phyloP scores from a whole-genome alignment of 306 rosid species.

The Ormosia emarginata region DNA sequence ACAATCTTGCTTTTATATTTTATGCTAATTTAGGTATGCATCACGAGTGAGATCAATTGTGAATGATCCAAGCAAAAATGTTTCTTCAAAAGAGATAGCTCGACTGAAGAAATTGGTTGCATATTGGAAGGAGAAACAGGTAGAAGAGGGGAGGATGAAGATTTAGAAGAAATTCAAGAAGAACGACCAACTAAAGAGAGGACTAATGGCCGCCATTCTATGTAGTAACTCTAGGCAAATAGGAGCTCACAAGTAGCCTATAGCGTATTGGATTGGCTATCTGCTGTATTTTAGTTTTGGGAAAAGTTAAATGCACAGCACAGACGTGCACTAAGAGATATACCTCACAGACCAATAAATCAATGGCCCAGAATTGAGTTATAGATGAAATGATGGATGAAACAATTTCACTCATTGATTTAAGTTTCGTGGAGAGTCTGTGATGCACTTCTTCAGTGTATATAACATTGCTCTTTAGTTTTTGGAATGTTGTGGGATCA shows the following conservation, averaged over 20 bases:
- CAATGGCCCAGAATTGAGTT: no score
- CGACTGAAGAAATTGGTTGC: slow-evolving; percentile 72
- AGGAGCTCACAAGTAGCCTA: neutral
- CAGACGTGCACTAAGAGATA: no score
- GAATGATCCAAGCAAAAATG: slow-evolving; percentile 87
- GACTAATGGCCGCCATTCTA: slow-evolving; percentile 62
- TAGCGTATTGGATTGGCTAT: neutral
- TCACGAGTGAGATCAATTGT: slow-evolving; percentile 88
- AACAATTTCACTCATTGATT: no score
- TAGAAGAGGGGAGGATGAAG: slow-evolving; percentile 73
- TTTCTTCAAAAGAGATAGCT: slow-evolving; percentile 81
- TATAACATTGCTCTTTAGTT: no score
- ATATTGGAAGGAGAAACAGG: slow-evolving; percentile 96
- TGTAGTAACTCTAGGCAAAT: slow-evolving; percentile 36
- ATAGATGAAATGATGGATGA: no score
- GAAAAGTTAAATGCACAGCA: neutral
- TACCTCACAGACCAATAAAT: no score
- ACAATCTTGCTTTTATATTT: neutral
- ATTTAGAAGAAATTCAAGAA: slow-evolving; percentile 80
- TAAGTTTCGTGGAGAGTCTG: no score
- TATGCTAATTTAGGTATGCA: slow-evolving; percentile 62
- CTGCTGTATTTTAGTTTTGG: neutral
- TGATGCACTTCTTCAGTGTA: no score
- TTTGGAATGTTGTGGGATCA: no score
- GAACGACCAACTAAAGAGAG: slow-evolving; percentile 57